These are phyloP conservation scores for Cercospora nicotianae DNA, from an alignment of 2,329 filamentous ascomycete species.

Conservation along the genomic window DNA sequence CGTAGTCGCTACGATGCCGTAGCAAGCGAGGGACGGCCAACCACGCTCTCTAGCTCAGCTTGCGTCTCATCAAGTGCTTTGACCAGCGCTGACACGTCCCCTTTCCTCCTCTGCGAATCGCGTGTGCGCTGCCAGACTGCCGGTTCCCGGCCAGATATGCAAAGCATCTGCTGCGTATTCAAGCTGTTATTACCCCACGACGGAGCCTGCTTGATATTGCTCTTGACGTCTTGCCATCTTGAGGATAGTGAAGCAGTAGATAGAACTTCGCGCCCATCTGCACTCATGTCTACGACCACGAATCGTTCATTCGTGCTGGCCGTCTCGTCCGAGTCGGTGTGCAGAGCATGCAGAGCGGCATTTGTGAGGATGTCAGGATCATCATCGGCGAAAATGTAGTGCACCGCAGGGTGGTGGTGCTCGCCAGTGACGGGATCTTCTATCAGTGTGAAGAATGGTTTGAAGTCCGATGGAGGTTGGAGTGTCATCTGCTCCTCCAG, in stretches of 20 bases:
- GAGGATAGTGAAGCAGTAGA: slow-evolving; percentile 71
- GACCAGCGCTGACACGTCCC: slow-evolving; percentile 42
- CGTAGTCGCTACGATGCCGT: not conserved
- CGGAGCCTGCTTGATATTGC: slow-evolving; percentile 59
- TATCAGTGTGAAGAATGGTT: slow-evolving; percentile 82
- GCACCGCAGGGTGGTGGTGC: slow-evolving; percentile 79
- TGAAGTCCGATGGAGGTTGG: slow-evolving; percentile 55
- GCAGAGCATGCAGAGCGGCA: slow-evolving; percentile 58
- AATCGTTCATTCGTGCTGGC: slow-evolving; percentile 52
- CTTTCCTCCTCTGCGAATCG: slow-evolving; percentile 36
- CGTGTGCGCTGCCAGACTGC: slow-evolving; percentile 32
- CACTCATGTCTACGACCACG: slow-evolving; percentile 56
- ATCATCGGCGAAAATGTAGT: slow-evolving; percentile 93
- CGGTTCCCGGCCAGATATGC: slow-evolving; percentile 55
- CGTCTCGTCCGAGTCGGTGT: slow-evolving; percentile 24
- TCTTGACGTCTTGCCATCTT: slow-evolving; percentile 67
- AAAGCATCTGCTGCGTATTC: slow-evolving; percentile 58
- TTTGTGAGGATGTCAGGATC: slow-evolving; percentile 74
- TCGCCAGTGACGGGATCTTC: slow-evolving; percentile 71
- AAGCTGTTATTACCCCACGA: slow-evolving; percentile 58
- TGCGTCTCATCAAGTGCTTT: slow-evolving; percentile 41
- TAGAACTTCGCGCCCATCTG: slow-evolving; percentile 55
- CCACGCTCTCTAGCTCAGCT: slow-evolving; percentile 39
- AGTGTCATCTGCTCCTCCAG: slow-evolving; percentile 22
- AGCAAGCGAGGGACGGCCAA: slow-evolving; percentile 20